Evolutionary conservation across 352 stramenopile genomes (phyloP).

Genomic region (Thraustochytrium striatum): DNA sequence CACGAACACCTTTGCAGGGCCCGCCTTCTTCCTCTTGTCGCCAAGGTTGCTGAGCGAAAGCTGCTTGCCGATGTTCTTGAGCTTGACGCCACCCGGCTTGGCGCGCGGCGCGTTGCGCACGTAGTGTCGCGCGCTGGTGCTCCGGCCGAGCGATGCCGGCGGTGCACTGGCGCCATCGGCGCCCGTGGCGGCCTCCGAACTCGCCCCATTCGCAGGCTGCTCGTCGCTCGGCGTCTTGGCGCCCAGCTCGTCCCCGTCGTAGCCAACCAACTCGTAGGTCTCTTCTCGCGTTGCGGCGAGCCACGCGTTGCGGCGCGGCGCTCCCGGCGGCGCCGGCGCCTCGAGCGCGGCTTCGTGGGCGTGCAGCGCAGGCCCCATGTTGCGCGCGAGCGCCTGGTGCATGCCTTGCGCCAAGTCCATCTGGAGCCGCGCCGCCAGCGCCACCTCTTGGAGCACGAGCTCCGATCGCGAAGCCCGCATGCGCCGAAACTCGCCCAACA

Average conservation of each 20-base stretch:
- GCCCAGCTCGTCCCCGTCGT: no score
- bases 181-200: not conserved
- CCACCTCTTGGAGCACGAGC: slow-evolving; percentile 18
- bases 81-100: slow-evolving; percentile 6
- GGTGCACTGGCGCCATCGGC: not conserved
- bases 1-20: not conserved
- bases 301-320: no score
- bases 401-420: slow-evolving; percentile 17
- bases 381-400: no score
- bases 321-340: not conserved
- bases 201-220: no score
- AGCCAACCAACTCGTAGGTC: no score
- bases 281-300: no score
- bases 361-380: no score
- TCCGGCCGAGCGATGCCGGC: not conserved
- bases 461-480: slow-evolving; percentile 19
- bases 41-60: not conserved
- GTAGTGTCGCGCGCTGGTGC: slow-evolving; percentile 8
- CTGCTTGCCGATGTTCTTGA: slow-evolving; percentile 36
- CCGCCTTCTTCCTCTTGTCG: not conserved
- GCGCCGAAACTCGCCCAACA: slow-evolving; percentile 1
- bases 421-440: slow-evolving; percentile 25
- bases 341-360: not conserved
- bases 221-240: no score
- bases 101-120: slow-evolving; percentile 19